Percentiles rank a stretch among this genome's conserved stretches.
Evolutionary conservation across 768 basidiomycete genomes (phyloP).

Genomic region (Suillus decipiens): DNA sequence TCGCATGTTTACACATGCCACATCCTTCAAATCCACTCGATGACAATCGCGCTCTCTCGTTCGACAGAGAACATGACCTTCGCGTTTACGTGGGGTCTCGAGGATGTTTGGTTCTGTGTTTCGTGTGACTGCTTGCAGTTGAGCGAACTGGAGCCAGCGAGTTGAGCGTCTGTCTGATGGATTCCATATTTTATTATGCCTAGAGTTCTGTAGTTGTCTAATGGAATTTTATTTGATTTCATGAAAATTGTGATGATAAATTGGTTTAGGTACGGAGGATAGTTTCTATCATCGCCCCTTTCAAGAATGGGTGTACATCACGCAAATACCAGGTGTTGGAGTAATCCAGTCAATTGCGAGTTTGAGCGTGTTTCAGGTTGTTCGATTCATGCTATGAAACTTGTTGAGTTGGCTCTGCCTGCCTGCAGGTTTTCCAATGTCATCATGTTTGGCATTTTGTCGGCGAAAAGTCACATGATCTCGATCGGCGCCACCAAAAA

Average conservation of each 20-base stretch:
- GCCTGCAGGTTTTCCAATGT: slow-evolving; percentile 23
- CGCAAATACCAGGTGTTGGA: background rate
- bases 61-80: slow-evolving; percentile 63
- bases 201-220: background rate
- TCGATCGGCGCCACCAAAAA: no score
- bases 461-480: no score
- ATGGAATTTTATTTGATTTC: background rate
- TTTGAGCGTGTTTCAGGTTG: background rate
- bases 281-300: no score
- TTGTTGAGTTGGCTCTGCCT: slow-evolving; percentile 18
- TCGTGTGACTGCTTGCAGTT: slow-evolving; percentile 30
- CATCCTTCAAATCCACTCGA: slow-evolving; percentile 72
- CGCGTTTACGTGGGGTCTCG: slow-evolving; percentile 42
- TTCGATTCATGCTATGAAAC: slow-evolving; percentile 17
- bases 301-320: background rate
- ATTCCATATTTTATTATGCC: slow-evolving; percentile 24
- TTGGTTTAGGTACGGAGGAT: no score
- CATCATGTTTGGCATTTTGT: slow-evolving; percentile 54
- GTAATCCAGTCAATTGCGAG: background rate
- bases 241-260: background rate
- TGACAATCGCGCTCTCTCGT: slow-evolving; percentile 67
- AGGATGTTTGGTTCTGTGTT: slow-evolving; percentile 59
- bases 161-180: slow-evolving; percentile 68
- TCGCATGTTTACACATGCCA: slow-evolving; percentile 79
- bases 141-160: slow-evolving; percentile 44